These are phyloP conservation scores for Singerocomus inundabilis DNA, from an alignment of 1,284 basidiomycete genomes.

Conservation along the genomic window DNA sequence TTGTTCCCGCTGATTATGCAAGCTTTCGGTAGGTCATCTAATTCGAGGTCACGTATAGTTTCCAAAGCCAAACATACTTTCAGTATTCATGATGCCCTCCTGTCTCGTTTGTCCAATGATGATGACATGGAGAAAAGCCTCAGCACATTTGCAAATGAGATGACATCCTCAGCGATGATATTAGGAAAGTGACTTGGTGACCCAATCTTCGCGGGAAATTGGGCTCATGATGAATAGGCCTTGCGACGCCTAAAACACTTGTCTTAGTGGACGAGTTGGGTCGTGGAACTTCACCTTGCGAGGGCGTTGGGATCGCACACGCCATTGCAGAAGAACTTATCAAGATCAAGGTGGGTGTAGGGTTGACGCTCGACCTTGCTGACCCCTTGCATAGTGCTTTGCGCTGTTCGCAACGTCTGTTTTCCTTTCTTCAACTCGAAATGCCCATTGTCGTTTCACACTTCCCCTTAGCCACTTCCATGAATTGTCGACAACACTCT, in stretches of 20 bases:
- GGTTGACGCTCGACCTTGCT: background rate
- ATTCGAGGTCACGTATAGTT: background rate
- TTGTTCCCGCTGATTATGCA: slow-evolving; percentile 89
- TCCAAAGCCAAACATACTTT: background rate
- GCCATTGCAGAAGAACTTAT: slow-evolving; percentile 91
- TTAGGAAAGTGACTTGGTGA: slow-evolving; percentile 48
- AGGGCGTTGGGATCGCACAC: slow-evolving; percentile 88
- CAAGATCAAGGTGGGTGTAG: slow-evolving; percentile 54
- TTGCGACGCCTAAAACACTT: slow-evolving; percentile 73
- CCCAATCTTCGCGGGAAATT: background rate
- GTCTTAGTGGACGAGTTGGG: slow-evolving; percentile 91
- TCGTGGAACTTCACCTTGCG: slow-evolving; percentile 81
- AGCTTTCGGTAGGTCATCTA: slow-evolving; percentile 60
- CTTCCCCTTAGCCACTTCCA: slow-evolving; percentile 58
- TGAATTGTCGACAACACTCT: slow-evolving; percentile 68
- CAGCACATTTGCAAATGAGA: slow-evolving; percentile 92
- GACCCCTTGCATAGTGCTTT: slow-evolving; percentile 53
- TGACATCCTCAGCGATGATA: slow-evolving; percentile 88
- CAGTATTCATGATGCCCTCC: slow-evolving; percentile 78
- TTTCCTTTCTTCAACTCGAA: background rate
- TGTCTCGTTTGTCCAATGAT: slow-evolving; percentile 90
- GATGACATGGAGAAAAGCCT: slow-evolving; percentile 85
- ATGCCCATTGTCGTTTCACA: background rate
- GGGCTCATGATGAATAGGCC: slow-evolving; percentile 42
- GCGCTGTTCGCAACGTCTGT: slow-evolving; percentile 88